phyloP scores from a whole-genome alignment of 1,284 basidiomycete species.

The Moesziomyces globuligerus region DNA sequence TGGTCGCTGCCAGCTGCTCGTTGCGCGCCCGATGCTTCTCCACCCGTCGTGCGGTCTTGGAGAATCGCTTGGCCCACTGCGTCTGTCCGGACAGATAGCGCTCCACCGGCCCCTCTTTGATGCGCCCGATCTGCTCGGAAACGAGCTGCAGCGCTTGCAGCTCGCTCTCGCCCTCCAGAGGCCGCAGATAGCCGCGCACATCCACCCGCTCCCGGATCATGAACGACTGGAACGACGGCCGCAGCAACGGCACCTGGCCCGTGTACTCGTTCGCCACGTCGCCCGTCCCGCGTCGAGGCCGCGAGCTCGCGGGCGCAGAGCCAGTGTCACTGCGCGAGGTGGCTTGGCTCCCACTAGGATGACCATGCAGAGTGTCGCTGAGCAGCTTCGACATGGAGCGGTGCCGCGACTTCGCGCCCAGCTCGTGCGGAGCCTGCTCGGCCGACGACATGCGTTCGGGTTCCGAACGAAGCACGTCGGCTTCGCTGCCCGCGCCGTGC shows the following conservation, averaged over 20 bases:
- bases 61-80: slow-evolving; percentile 47
- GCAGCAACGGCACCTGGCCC: slow-evolving; percentile 61
- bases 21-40: slow-evolving; percentile 44
- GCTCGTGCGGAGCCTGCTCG: slow-evolving; percentile 4
- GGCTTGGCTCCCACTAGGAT: slow-evolving; percentile 6
- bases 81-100: slow-evolving; percentile 49
- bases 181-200: slow-evolving; percentile 78
- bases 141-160: slow-evolving; percentile 76
- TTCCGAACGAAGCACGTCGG: slow-evolving; percentile 13
- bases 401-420: slow-evolving; percentile 3
- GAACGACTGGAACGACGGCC: slow-evolving; percentile 63
- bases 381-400: slow-evolving; percentile 32
- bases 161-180: slow-evolving; percentile 78
- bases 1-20: slow-evolving; percentile 21
- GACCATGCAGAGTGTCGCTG: slow-evolving; percentile 23
- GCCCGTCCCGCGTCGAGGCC: slow-evolving; percentile 13
- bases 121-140: slow-evolving; percentile 71
- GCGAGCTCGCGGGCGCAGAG: not conserved
- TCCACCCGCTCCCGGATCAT: slow-evolving; percentile 90
- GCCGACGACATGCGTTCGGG: slow-evolving; percentile 16
- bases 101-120: slow-evolving; percentile 69
- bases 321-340: not conserved
- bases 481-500: not conserved
- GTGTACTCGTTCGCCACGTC: slow-evolving; percentile 56
- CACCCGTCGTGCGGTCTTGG: slow-evolving; percentile 32